phyloP scores from a whole-genome alignment of 1,284 basidiomycete species.

The Porogramme epimiltina region DNA sequence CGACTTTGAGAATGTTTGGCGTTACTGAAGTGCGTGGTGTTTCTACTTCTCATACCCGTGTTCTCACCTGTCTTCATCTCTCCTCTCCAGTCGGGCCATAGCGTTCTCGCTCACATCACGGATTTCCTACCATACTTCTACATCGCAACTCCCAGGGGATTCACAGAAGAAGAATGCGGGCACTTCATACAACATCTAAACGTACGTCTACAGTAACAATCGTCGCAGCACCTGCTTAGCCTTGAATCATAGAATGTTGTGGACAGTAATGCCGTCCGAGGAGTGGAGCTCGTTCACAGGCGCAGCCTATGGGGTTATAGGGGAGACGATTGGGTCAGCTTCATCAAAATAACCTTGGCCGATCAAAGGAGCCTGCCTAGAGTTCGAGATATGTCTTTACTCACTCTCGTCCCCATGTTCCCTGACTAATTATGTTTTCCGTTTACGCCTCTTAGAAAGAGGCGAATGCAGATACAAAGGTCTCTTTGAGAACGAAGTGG shows the following conservation, averaged over 20 bases:
- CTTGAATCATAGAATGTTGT: background rate
- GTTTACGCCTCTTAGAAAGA: constrained; percentile 82
- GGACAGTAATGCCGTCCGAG: constrained; percentile 49
- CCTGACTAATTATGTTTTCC: constrained; percentile 18
- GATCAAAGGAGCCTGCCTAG: constrained; percentile 81
- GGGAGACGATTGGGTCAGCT: constrained; percentile 78
- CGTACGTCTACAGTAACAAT: no score
- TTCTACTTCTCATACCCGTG: constrained; percentile 2
- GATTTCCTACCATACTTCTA: constrained; percentile 93
- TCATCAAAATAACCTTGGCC: constrained; percentile 80
- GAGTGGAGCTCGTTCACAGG: constrained; percentile 65
- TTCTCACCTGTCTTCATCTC: background rate
- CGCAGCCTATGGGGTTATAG: constrained; percentile 86
- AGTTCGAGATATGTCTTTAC: constrained; percentile 82
- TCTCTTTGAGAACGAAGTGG: constrained; percentile 57
- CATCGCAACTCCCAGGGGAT: constrained; percentile 82
- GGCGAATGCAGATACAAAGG: constrained; percentile 78
- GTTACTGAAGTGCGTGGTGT: constrained; percentile 76
- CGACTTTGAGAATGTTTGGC: constrained; percentile 80
- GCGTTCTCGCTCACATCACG: constrained; percentile 80
- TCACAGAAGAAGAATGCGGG: constrained; percentile 65
- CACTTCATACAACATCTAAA: constrained; percentile 77
- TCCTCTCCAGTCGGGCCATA: constrained; percentile 72
- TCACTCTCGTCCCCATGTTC: background rate
- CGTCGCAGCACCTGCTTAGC: no score